Conservation (phyloP, 73 alveolate species). For the Blepharisma japonicum region DNA sequence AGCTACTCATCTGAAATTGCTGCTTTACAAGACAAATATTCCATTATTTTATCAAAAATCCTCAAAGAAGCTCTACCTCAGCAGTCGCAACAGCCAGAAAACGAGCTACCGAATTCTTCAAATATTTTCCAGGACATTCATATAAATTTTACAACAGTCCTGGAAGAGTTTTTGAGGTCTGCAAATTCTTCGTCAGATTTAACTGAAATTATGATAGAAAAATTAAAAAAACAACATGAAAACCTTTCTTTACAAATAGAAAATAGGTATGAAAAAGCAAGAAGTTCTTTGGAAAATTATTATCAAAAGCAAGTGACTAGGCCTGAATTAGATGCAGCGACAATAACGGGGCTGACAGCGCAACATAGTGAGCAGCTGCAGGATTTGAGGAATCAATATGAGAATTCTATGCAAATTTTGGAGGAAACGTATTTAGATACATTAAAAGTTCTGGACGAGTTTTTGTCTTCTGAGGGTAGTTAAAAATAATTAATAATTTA, state of each 20-base stretch:
- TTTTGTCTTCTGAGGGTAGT: background rate
- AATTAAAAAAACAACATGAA: conserved; percentile 4
- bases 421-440: conserved; percentile 17
- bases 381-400: conserved; percentile 29
- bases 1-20: background rate
- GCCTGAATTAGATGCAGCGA: background rate
- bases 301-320: conserved; percentile 23
- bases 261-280: conserved; percentile 19
- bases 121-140: conserved; percentile 3
- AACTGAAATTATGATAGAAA: conserved; percentile 2
- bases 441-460: conserved; percentile 4
- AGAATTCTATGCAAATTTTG: background rate
- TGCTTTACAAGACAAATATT: conserved; percentile 17
- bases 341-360: background rate
- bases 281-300: conserved; percentile 17
- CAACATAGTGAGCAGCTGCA: conserved; percentile 28
- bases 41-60: background rate
- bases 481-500: too few species aligned
- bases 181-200: background rate
- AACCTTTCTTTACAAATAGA: background rate
- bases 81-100: background rate
- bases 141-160: background rate
- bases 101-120: background rate
- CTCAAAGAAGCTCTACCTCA: background rate
- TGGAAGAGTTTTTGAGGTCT: background rate